Conservation (phyloP, 208 protist genomes). For the Naegleria gruberi region DNA sequence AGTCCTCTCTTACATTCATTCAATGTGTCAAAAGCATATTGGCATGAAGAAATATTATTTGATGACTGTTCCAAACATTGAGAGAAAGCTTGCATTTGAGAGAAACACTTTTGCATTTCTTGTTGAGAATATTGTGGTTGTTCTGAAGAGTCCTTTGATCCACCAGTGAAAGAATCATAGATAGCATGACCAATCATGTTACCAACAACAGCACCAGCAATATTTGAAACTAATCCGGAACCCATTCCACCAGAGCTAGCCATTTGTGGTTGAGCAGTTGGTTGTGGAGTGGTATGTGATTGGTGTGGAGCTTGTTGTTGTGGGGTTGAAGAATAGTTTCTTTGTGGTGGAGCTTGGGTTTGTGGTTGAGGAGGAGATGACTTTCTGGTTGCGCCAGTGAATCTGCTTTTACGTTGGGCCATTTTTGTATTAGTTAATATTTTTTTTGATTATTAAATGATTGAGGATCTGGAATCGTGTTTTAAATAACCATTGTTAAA, state of each 20-base stretch:
- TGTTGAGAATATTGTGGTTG: not conserved
- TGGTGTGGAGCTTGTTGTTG: not conserved
- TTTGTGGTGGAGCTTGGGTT: not conserved
- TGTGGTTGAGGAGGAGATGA: not conserved
- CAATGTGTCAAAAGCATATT: not conserved
- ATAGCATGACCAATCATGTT: not conserved
- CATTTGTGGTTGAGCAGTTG: not conserved
- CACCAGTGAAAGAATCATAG: not conserved
- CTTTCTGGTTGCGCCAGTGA: not conserved
- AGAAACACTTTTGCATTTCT: not conserved
- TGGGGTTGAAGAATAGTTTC: not conserved
- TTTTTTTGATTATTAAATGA: not conserved
- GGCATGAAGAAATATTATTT: not conserved
- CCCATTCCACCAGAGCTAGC: not conserved
- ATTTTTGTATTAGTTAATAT: not conserved
- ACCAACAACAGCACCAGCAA: not conserved
- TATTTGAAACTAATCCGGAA: not conserved
- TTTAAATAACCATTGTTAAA: no score
- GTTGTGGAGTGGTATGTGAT: not conserved
- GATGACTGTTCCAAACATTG: not conserved
- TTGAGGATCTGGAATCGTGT: no score
- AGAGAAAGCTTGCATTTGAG: not conserved
- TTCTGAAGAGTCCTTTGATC: not conserved
- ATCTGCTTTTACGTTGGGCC: not conserved
- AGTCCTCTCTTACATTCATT: not conserved